These are phyloP conservation scores for Rutstroemia sp. DNA, from an alignment of 2,329 filamentous ascomycete species.

Conservation along the genomic window DNA sequence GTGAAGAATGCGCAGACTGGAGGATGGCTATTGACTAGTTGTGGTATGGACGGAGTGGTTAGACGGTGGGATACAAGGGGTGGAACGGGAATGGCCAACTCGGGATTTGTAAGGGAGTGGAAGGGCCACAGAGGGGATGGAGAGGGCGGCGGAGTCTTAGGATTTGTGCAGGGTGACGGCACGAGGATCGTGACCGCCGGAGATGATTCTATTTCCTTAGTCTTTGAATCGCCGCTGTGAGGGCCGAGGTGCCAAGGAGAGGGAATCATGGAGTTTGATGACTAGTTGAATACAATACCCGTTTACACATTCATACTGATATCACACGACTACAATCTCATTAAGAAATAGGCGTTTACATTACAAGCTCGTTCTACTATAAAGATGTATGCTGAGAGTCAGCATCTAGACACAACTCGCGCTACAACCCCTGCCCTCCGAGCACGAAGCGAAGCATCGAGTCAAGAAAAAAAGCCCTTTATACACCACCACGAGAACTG, in stretches of 20 bases:
- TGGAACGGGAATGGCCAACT: conserved; percentile 56
- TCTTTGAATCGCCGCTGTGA: conserved; percentile 48
- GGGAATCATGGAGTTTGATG: not conserved
- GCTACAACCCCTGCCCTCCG: no score
- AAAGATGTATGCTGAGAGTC: no score
- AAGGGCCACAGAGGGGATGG: conserved; percentile 79
- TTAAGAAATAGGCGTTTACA: no score
- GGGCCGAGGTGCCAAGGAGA: not conserved
- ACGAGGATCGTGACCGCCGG: conserved; percentile 79
- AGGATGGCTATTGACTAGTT: conserved; percentile 72
- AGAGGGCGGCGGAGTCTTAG: conserved; percentile 81
- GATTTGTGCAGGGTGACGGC: conserved; percentile 79
- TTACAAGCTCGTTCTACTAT: no score
- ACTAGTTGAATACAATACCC: not conserved
- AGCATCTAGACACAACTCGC: no score
- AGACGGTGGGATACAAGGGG: conserved; percentile 77
- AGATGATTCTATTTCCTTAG: conserved; percentile 68
- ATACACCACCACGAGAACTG: no score
- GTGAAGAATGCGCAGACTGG: conserved; percentile 44
- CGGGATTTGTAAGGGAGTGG: conserved; percentile 79
- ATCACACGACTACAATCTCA: no score
- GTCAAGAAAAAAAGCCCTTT: no score
- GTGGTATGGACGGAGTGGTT: conserved; percentile 87
- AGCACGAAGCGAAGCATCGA: no score
- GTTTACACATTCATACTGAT: not conserved